Conservation (phyloP, 352 stramenopile genomes). For the Bremia lactucae region DNA sequence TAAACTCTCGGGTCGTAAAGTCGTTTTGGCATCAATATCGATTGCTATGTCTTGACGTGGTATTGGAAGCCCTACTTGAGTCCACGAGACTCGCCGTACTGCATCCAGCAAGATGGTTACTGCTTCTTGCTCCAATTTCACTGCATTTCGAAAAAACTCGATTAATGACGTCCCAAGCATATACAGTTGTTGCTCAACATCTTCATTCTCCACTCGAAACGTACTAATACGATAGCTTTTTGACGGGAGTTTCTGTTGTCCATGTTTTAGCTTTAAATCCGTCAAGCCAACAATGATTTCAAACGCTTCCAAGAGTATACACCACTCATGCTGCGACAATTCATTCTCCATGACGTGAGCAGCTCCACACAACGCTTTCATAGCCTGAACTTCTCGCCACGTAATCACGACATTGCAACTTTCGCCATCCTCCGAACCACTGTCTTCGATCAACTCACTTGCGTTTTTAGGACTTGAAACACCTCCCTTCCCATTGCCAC, state of each 20-base stretch:
- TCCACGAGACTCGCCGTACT: slow-evolving; percentile 56
- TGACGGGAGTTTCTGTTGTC: slow-evolving; percentile 62
- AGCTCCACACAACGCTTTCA: slow-evolving; percentile 77
- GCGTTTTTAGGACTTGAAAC: slow-evolving; percentile 18
- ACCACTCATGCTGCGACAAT: slow-evolving; percentile 65
- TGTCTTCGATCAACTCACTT: slow-evolving; percentile 29
- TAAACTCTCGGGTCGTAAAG: slow-evolving; percentile 12
- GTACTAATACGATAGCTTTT: slow-evolving; percentile 64
- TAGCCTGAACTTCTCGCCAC: slow-evolving; percentile 81
- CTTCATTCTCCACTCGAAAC: slow-evolving; percentile 73
- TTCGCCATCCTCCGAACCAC: slow-evolving; percentile 39
- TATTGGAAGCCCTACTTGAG: slow-evolving; percentile 50
- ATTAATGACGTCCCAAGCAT: slow-evolving; percentile 82
- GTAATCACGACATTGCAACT: slow-evolving; percentile 54
- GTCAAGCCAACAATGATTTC: slow-evolving; percentile 74
- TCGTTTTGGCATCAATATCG: neutral
- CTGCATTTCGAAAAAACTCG: slow-evolving; percentile 68
- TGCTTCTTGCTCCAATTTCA: slow-evolving; percentile 52
- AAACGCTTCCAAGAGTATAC: slow-evolving; percentile 61
- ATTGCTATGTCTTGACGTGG: slow-evolving; percentile 14
- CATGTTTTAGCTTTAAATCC: slow-evolving; percentile 56
- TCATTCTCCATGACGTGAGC: slow-evolving; percentile 83
- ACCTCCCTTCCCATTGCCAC: slow-evolving; percentile 29
- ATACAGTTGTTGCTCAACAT: slow-evolving; percentile 77
- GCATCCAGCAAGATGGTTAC: slow-evolving; percentile 49